These are phyloP conservation scores for Paraleonurus japonicus DNA, from an alignment of 257 asterid genomes.

Conservation along the genomic window DNA sequence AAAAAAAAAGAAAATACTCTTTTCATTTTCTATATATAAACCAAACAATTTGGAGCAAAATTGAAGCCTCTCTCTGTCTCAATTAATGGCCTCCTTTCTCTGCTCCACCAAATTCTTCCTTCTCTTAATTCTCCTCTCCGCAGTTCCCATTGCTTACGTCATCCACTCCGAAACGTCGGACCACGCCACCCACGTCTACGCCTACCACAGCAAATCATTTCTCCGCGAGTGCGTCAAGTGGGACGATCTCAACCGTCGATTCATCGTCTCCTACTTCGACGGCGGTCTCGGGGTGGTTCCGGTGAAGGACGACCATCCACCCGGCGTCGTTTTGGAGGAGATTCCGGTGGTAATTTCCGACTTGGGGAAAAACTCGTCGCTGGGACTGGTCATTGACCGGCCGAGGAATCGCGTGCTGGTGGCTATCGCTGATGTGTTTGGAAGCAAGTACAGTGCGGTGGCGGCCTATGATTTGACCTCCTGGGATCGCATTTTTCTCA, in stretches of 20 bases:
- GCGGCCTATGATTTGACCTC: slow-evolving; percentile 79
- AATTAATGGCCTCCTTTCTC: slow-evolving; percentile 40
- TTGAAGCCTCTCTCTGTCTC: not conserved
- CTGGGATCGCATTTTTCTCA: slow-evolving; percentile 75
- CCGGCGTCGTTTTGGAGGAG: slow-evolving; percentile 47
- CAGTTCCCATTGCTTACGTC: slow-evolving; percentile 67
- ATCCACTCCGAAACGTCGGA: slow-evolving; percentile 57
- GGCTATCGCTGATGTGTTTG: slow-evolving; percentile 59
- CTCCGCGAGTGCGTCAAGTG: slow-evolving; percentile 86
- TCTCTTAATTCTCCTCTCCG: slow-evolving; percentile 53
- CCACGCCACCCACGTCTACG: slow-evolving; percentile 54
- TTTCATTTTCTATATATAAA: slow-evolving; percentile 21
- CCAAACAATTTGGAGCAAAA: not conserved
- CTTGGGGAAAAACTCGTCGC: slow-evolving; percentile 69
- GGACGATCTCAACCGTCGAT: slow-evolving; percentile 70
- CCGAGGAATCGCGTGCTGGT: slow-evolving; percentile 81
- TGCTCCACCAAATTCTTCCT: slow-evolving; percentile 50
- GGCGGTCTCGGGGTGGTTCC: slow-evolving; percentile 83
- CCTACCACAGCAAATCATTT: slow-evolving; percentile 71
- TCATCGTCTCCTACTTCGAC: slow-evolving; percentile 72
- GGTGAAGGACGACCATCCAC: slow-evolving; percentile 22
- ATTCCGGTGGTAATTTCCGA: slow-evolving; percentile 51
- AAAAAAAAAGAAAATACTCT: not conserved
- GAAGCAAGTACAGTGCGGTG: slow-evolving; percentile 65
- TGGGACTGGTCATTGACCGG: slow-evolving; percentile 74